These are phyloP conservation scores for Heliamphora pulchella DNA, from an alignment of 179 eudicot genomes.

Conservation along the genomic window DNA sequence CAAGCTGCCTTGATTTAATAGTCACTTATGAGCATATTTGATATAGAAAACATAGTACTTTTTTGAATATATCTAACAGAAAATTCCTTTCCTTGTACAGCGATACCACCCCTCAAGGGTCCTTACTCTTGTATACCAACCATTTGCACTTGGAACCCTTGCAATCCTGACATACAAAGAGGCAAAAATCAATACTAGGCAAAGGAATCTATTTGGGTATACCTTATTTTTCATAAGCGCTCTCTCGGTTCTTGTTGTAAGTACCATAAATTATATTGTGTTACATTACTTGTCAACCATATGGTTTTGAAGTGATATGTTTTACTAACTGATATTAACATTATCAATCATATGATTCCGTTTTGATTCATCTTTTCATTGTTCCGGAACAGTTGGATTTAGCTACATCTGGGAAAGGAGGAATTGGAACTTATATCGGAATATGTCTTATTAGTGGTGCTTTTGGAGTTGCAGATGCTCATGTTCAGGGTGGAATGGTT, in stretches of 20 bases:
- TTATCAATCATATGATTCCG: not conserved
- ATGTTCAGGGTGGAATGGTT: slow-evolving; percentile 55
- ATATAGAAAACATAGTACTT: no score
- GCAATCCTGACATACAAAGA: slow-evolving; percentile 36
- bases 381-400: slow-evolving; percentile 28
- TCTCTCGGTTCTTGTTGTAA: slow-evolving; percentile 34
- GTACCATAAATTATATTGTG: slow-evolving; percentile 10
- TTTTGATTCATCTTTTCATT: not conserved
- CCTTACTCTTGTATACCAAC: slow-evolving; percentile 46
- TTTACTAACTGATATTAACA: not conserved
- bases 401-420: slow-evolving; percentile 46
- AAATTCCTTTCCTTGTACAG: slow-evolving; percentile 25
- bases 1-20: not conserved
- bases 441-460: slow-evolving; percentile 35
- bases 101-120: slow-evolving; percentile 44
- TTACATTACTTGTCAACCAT: not conserved
- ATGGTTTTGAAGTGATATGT: not conserved
- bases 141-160: slow-evolving; percentile 35
- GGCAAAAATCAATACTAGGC: slow-evolving; percentile 41
- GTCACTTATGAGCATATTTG: not conserved
- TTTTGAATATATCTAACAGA: not conserved
- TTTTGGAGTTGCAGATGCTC: slow-evolving; percentile 57
- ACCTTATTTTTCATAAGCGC: slow-evolving; percentile 25
- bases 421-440: slow-evolving; percentile 40
- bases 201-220: slow-evolving; percentile 38